phyloP scores from a whole-genome alignment of 306 rosid genomes.

The Casuarina cunninghamiana region DNA sequence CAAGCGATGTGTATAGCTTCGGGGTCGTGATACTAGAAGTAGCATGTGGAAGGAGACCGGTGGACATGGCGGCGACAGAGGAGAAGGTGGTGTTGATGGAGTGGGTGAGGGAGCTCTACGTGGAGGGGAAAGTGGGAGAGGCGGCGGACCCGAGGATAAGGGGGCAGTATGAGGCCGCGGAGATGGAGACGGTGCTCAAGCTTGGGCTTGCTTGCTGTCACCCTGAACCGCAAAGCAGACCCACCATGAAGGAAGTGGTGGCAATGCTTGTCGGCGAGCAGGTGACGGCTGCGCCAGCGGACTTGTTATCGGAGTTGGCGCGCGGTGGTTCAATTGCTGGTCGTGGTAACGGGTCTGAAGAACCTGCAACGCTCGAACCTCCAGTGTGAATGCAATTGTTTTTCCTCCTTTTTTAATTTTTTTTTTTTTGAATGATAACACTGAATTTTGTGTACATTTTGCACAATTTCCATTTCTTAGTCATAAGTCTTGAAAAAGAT shows the following conservation, averaged over 20 bases:
- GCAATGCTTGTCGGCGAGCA: slow-evolving; percentile 58
- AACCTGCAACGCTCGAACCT: slow-evolving; percentile 16
- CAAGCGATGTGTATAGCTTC: slow-evolving; percentile 78
- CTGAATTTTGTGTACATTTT: not conserved
- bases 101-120: slow-evolving; percentile 77
- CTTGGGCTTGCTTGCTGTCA: slow-evolving; percentile 93
- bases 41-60: slow-evolving; percentile 78
- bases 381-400: slow-evolving; percentile 29
- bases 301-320: slow-evolving; percentile 49
- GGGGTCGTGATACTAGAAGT: slow-evolving; percentile 94
- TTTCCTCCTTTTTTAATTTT: not conserved
- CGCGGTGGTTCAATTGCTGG: slow-evolving; percentile 14
- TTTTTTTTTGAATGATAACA: not conserved
- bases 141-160: slow-evolving; percentile 63
- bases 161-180: slow-evolving; percentile 52
- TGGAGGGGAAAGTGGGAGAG: slow-evolving; percentile 36
- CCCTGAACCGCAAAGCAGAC: slow-evolving; percentile 75
- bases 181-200: slow-evolving; percentile 70
- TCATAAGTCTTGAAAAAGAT: too few relatives aligned
- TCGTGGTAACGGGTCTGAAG: not conserved
- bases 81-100: slow-evolving; percentile 73
- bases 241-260: slow-evolving; percentile 77
- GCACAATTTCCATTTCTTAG: too few relatives aligned
- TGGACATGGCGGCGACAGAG: slow-evolving; percentile 54
- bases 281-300: slow-evolving; percentile 37